These are phyloP conservation scores for Phlebopus sp. DNA, from an alignment of 1,284 basidiomycete genomes.

Conservation along the genomic window DNA sequence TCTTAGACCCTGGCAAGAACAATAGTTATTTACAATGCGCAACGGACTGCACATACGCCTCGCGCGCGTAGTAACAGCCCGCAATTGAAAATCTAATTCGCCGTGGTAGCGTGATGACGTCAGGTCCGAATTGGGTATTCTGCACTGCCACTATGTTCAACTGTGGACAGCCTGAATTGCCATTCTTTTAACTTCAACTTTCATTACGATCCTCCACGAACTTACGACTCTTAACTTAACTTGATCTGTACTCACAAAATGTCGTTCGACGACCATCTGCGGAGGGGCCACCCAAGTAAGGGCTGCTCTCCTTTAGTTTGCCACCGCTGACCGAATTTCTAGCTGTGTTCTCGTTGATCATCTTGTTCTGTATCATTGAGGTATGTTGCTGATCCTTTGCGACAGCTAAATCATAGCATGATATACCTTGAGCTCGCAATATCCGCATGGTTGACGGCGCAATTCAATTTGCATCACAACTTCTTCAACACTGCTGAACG, in stretches of 20 bases:
- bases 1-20: slow-evolving; percentile 30
- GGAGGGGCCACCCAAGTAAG: slow-evolving; percentile 40
- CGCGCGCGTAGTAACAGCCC: slow-evolving; percentile 20
- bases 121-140: slow-evolving; percentile 15
- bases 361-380: slow-evolving; percentile 30
- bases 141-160: slow-evolving; percentile 28
- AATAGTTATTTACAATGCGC: slow-evolving; percentile 33
- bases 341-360: slow-evolving; percentile 29
- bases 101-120: slow-evolving; percentile 18
- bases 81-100: neutral
- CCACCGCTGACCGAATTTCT: slow-evolving; percentile 2
- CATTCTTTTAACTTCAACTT: slow-evolving; percentile 2
- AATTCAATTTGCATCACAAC: slow-evolving; percentile 56
- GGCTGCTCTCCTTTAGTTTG: neutral
- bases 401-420: neutral
- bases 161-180: slow-evolving; percentile 8
- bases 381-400: slow-evolving; percentile 8
- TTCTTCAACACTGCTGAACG: slow-evolving; percentile 47
- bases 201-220: slow-evolving; percentile 27
- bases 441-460: slow-evolving; percentile 63
- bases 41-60: slow-evolving; percentile 14
- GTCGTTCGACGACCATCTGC: slow-evolving; percentile 34
- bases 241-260: slow-evolving; percentile 26
- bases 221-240: slow-evolving; percentile 28
- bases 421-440: slow-evolving; percentile 50